Evolutionary conservation across 129 eudicot genomes (phyloP), one percentile per base, ranked within the genome.

Genomic region (Flaveria brownii): DNA sequence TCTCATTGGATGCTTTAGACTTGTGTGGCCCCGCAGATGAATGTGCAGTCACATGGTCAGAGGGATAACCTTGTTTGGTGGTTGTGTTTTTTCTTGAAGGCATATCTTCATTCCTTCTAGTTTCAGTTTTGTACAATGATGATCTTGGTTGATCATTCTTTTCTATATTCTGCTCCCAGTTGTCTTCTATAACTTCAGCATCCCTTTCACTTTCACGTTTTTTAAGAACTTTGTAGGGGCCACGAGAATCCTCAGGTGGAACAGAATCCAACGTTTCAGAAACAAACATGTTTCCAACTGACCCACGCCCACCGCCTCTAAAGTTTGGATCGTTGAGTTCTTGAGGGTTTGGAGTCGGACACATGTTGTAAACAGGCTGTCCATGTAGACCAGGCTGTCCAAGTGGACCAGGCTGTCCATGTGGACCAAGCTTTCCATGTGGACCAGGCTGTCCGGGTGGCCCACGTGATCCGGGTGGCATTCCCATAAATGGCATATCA

Each of bases 401-500:
- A 15, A 10, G 67, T 61, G 67, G 67, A 42, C 67, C 67, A 61
- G n/a, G n/a, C n/a, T n/a, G n/a, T n/a, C n/a, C n/a, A n/a, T n/a
- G n/a, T n/a, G n/a, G n/a, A n/a, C n/a, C n/a, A n/a, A n/a, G 69
- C 8, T 43, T 45, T 23, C 68, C 65, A 10, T 11, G 36, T 12
- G 22, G 54, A 3, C 23, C 65, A 59, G 65, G 65, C 13, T 36
- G 33, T 22, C 64, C 42, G 28, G 17, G 67, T 61, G 67, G 67
- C 67, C 67, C 67, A 61, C 41, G 6, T 26, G 69, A 20, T 30
- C 69, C 69, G 30, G 90, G 90, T 62, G 92, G 75, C 94, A 86
- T 95, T 85, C 93, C 97, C 96, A 87, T 89, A 70, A 78, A 87
- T 26, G 91, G 89, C 59, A 86, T 68, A 46, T 94, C 98, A 7